phyloP scores from a whole-genome alignment of 371 early-diverging fungal species.

The Apophysomyces elegans region DNA sequence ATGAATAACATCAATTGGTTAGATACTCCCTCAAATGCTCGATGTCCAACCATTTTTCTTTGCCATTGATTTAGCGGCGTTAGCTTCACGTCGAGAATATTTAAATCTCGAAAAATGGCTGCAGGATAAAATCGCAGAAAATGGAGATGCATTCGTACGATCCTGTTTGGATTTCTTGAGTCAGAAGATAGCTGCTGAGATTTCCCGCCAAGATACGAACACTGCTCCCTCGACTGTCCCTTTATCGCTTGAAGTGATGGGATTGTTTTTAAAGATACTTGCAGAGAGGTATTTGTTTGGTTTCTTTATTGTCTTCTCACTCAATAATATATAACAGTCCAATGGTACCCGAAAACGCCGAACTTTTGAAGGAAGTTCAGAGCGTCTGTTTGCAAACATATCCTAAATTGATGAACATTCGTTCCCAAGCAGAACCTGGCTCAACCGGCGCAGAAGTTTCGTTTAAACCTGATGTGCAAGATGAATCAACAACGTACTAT shows the following conservation, averaged over 20 bases:
- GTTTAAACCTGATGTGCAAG: slow-evolving; percentile 71
- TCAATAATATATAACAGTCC: slow-evolving; percentile 37
- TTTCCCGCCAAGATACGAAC: slow-evolving; percentile 44
- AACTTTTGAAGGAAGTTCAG: slow-evolving; percentile 63
- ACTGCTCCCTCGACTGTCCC: slow-evolving; percentile 54
- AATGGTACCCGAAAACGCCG: slow-evolving; percentile 65
- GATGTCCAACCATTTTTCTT: slow-evolving; percentile 74
- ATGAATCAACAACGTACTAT: slow-evolving; percentile 78
- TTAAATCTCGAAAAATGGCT: slow-evolving; percentile 91
- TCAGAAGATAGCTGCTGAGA: slow-evolving; percentile 65
- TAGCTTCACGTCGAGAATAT: slow-evolving; percentile 82
- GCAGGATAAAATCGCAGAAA: slow-evolving; percentile 69
- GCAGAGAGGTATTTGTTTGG: slow-evolving; percentile 52
- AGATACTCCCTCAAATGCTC: slow-evolving; percentile 77
- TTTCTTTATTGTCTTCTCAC: not conserved
- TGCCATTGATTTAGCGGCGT: slow-evolving; percentile 83
- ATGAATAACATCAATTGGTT: slow-evolving; percentile 1
- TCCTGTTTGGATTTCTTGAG: slow-evolving; percentile 81
- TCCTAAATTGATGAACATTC: slow-evolving; percentile 57
- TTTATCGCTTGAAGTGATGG: slow-evolving; percentile 71
- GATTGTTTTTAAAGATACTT: slow-evolving; percentile 71
- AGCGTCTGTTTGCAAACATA: slow-evolving; percentile 63
- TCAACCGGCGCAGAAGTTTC: slow-evolving; percentile 39
- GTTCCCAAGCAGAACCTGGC: slow-evolving; percentile 37
- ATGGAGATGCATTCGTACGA: slow-evolving; percentile 71